Base-by-base conservation (phyloP, 345 rosid species). In the Noccaea bulbosa region DNA sequence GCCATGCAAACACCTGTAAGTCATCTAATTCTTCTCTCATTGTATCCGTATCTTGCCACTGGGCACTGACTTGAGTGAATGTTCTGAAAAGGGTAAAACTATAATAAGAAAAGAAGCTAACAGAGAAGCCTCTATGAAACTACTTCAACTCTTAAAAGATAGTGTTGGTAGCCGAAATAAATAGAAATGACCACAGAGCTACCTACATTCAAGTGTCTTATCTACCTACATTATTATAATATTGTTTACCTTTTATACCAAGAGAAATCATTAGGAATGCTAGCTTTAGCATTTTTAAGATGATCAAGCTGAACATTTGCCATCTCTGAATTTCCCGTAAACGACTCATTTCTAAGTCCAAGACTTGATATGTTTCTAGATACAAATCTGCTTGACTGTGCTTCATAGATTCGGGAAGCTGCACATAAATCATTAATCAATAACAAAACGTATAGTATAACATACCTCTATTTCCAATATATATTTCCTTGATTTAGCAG, bases 351-450 rank as follows among this genome's bases (percentile, higher is more conserved):
- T 94, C 99, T 83, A 89, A 78, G 85, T 94, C 99, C 84, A 94
- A 80, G 79, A 94, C 99, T 92, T 92, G 97, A 87, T 94, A 94
- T 30, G 99, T 91, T 72, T 94, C 98, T 54, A 94, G 78, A 75
- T 94, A 94, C 74, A 94, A 74, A 75, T 94, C 99, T 69, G 96
- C 92, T 82, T 94, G 99, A 85, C 91, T 91, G 74, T 94, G 98
- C 84, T 88, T 94, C 99, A 94, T 89, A 39, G 99, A 94, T 70
- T 88, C 97, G 2, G 98, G 97, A 74, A 94, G 98, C 98, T 94
- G 93, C 78, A 70, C 62, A 33, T 12, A 61, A 24, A 37, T 11
- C 12, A 68, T 52, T 37, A 17, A 37, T 6, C 4, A 32, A 17
- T 17, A 17, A 17, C 20, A 48, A 72, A 12, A 20, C n/a, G n/a